These are phyloP conservation scores for Neoboletus brunneissimus DNA, from an alignment of 768 basidiomycete genomes.

Conservation along the genomic window DNA sequence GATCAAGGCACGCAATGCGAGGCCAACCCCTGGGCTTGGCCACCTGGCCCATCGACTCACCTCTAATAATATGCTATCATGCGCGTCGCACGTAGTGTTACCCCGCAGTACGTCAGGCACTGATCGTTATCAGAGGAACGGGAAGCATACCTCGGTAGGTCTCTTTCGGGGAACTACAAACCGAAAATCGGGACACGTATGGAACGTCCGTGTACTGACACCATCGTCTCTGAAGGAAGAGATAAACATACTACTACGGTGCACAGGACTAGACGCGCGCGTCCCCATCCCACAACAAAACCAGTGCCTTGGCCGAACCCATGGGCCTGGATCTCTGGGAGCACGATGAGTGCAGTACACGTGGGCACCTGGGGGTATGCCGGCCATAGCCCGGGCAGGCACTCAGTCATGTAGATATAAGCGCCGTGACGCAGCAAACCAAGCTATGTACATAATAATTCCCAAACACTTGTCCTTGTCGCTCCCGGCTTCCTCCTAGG, in stretches of 20 bases:
- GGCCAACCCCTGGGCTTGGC: background rate
- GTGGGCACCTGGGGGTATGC: background rate
- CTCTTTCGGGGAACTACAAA: background rate
- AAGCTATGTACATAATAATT: too few species aligned
- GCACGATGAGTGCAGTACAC: background rate
- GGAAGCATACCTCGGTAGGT: background rate
- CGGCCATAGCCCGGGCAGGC: background rate
- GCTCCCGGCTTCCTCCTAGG: background rate
- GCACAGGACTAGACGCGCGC: too few species aligned
- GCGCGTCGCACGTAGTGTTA: background rate
- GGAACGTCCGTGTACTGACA: background rate
- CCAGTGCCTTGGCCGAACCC: background rate
- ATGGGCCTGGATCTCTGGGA: too few species aligned
- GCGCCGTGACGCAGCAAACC: too few species aligned
- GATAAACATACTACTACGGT: background rate
- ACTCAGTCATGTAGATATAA: background rate
- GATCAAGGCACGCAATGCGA: slow-evolving; percentile 4
- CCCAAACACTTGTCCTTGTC: background rate
- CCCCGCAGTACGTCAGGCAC: slow-evolving; percentile 6
- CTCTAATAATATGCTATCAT: background rate
- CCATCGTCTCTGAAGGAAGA: background rate
- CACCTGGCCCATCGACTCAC: background rate
- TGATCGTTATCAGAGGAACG: background rate
- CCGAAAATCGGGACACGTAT: background rate
- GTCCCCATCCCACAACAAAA: too few species aligned